Evolutionary conservation across 129 eudicot species (phyloP).

Genomic region (Chrysanthemum makinoi): DNA sequence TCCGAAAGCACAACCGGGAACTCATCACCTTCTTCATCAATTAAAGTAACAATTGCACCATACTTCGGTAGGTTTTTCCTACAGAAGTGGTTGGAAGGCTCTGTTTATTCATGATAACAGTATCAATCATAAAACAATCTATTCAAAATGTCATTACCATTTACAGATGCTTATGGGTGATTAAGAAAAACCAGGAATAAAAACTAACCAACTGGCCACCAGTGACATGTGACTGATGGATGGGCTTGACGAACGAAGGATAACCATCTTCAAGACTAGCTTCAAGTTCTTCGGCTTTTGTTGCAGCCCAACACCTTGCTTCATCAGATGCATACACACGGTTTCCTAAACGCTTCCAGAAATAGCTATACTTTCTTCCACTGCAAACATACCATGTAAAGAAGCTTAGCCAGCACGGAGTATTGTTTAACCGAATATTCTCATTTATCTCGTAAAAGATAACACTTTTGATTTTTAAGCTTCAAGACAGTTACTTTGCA

Average conservation of each 20-base stretch:
- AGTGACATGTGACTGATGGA: slow-evolving; percentile 86
- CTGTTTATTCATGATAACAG: slow-evolving; percentile 28
- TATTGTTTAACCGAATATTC: neutral
- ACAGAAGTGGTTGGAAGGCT: slow-evolving; percentile 75
- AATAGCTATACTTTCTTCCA: slow-evolving; percentile 34
- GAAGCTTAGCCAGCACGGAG: neutral
- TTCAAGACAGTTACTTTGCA: neutral
- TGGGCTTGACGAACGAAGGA: slow-evolving; percentile 67
- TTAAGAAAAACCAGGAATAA: neutral
- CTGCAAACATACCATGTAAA: slow-evolving; percentile 2
- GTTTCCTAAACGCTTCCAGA: slow-evolving; percentile 51
- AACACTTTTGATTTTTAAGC: neutral
- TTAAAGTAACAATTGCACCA: slow-evolving; percentile 53
- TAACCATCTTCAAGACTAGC: slow-evolving; percentile 43
- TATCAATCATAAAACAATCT: slow-evolving; percentile 2
- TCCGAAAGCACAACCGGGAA: slow-evolving; percentile 51
- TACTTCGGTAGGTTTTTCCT: slow-evolving; percentile 47
- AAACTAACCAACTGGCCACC: slow-evolving; percentile 83
- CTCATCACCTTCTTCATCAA: slow-evolving; percentile 75
- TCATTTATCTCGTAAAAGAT: neutral
- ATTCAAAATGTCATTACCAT: neutral
- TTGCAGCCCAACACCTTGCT: slow-evolving; percentile 55
- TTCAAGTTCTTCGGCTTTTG: slow-evolving; percentile 67
- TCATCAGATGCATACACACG: slow-evolving; percentile 79
- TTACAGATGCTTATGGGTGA: neutral